Evolutionary conservation across 768 basidiomycete species (phyloP).

Genomic region (Suillus americanus): DNA sequence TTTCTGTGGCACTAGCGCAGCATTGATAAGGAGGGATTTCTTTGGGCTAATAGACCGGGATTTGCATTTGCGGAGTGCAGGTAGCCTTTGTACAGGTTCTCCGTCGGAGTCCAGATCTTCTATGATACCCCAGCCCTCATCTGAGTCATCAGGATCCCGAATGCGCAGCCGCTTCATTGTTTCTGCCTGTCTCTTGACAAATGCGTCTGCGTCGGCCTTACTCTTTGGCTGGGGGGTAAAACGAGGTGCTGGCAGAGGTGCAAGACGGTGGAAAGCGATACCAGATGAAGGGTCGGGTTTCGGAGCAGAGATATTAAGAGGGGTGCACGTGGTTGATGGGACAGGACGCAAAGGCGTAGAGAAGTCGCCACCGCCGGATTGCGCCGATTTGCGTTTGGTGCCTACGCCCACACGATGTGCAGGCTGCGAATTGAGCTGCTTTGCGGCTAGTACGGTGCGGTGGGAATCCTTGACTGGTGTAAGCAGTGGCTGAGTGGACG

Average conservation of each 20-base stretch:
- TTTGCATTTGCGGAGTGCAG: slow-evolving; percentile 26
- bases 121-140: slow-evolving; percentile 42
- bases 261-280: slow-evolving; percentile 34
- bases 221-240: slow-evolving; percentile 34
- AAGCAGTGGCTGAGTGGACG: slow-evolving; percentile 49
- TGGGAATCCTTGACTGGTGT: slow-evolving; percentile 58
- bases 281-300: slow-evolving; percentile 33
- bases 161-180: slow-evolving; percentile 63
- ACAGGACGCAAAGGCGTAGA: slow-evolving; percentile 56
- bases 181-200: slow-evolving; percentile 55
- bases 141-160: slow-evolving; percentile 50
- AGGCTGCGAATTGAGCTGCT: slow-evolving; percentile 26
- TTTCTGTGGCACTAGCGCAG: slow-evolving; percentile 31
- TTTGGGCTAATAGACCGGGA: slow-evolving; percentile 30
- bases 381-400: slow-evolving; percentile 58
- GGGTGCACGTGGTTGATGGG: slow-evolving; percentile 27
- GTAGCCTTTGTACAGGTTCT: slow-evolving; percentile 41
- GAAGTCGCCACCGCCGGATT: slow-evolving; percentile 40
- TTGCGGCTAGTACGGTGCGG: slow-evolving; percentile 42
- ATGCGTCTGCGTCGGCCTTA: slow-evolving; percentile 36
- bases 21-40: slow-evolving; percentile 21
- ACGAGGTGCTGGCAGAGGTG: slow-evolving; percentile 32
- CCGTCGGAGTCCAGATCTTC: slow-evolving; percentile 52
- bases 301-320: slow-evolving; percentile 36
- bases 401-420: slow-evolving; percentile 41